These are phyloP conservation scores for Chlamydomonas incerta DNA, from an alignment of 139 green algal genomes.

Conservation along the genomic window DNA sequence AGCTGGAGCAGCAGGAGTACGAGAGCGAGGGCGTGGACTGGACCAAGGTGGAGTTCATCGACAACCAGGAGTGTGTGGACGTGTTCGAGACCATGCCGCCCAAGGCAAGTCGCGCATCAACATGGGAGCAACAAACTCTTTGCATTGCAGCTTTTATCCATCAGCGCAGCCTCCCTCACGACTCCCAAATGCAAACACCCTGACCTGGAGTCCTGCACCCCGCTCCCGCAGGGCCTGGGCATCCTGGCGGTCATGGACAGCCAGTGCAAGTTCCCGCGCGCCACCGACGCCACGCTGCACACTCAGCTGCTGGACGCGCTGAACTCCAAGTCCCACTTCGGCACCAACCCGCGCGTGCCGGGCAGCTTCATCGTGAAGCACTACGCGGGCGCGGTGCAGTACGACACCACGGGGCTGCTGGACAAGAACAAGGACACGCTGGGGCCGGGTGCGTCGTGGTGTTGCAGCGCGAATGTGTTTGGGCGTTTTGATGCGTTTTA, in stretches of 20 bases:
- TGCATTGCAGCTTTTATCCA: too few relatives aligned
- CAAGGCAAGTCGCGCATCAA: constrained; percentile 39
- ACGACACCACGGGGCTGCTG: constrained; percentile 74
- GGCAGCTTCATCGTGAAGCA: constrained; percentile 84
- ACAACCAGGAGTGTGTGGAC: constrained; percentile 98
- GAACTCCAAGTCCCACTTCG: constrained; percentile 64
- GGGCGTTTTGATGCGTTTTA: too few relatives aligned
- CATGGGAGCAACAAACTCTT: too few relatives aligned
- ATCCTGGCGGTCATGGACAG: constrained; percentile 96
- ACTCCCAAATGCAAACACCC: too few relatives aligned
- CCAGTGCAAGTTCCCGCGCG: constrained; percentile 85
- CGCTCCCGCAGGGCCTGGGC: constrained; percentile 65
- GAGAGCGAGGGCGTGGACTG: constrained; percentile 95
- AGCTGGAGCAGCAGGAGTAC: constrained; percentile 95
- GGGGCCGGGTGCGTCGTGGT: constrained; percentile 61
- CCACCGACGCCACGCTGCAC: constrained; percentile 77
- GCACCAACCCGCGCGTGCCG: constrained; percentile 53
- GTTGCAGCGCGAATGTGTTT: too few relatives aligned
- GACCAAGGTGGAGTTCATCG: constrained; percentile 98
- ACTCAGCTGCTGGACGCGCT: constrained; percentile 55
- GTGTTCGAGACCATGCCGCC: constrained; percentile 78
- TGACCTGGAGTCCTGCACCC: too few relatives aligned
- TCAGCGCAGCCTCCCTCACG: too few relatives aligned
- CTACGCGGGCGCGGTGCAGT: constrained; percentile 80
- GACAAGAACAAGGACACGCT: constrained; percentile 91